Percentiles rank a stretch among this genome's conserved stretches.
These are phyloP conservation scores for Trichoderma sp. DNA, from an alignment of 2,329 filamentous ascomycete genomes.

Conservation along the genomic window DNA sequence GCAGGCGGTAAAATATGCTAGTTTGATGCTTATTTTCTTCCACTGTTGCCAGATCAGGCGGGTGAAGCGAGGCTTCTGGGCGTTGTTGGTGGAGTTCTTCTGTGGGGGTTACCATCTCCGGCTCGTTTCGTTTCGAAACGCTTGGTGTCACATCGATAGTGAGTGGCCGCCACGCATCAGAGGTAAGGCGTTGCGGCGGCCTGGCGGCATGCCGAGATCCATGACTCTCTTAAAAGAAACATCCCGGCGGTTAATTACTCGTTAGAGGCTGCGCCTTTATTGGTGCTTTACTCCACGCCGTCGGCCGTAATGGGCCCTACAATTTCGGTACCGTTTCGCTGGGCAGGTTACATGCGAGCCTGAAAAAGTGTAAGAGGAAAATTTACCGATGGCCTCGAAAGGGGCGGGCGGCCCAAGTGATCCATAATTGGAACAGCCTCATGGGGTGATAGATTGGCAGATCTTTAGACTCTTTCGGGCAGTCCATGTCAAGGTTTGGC, in stretches of 20 bases:
- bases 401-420: not conserved
- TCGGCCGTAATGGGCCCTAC: not conserved
- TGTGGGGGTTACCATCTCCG: not conserved
- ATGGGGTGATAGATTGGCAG: not conserved
- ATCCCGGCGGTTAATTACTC: constrained; percentile 10
- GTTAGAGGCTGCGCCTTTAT: not conserved
- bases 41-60: not conserved
- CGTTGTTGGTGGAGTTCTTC: not conserved
- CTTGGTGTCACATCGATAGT: constrained; percentile 7
- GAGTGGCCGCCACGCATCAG: not conserved
- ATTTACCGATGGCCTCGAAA: not conserved
- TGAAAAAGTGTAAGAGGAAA: not conserved
- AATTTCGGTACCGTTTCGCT: constrained; percentile 9
- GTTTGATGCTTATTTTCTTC: not conserved
- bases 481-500: not conserved
- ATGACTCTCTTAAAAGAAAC: not conserved
- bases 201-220: not conserved
- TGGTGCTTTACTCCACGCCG: not conserved
- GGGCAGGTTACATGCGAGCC: not conserved
- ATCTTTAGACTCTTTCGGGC: not conserved
- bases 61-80: not conserved
- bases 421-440: not conserved
- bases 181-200: not conserved
- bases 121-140: constrained; percentile 17
- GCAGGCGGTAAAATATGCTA: not conserved